phyloP scores from a whole-genome alignment of 192 early-diverging fungal genomes.

The Rhizophagus prolifer region DNA sequence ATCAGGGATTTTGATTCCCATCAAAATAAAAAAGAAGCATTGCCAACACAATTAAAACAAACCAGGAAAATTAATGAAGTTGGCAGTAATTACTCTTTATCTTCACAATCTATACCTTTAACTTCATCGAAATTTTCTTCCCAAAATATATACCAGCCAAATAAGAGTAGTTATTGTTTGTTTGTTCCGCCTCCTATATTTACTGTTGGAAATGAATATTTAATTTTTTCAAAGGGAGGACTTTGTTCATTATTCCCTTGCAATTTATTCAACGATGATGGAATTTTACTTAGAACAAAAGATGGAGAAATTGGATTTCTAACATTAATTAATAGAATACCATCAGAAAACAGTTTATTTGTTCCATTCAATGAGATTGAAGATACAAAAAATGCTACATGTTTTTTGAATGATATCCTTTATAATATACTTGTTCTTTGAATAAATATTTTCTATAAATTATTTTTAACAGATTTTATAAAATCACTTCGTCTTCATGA shows the following conservation, averaged over 20 bases:
- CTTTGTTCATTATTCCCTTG: background rate
- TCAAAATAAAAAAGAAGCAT: background rate
- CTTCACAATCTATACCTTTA: background rate
- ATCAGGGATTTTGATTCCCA: background rate
- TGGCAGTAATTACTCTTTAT: background rate
- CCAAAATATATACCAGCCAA: background rate
- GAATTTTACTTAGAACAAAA: constrained; percentile 8
- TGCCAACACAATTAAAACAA: background rate
- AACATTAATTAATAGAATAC: background rate
- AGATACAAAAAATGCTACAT: constrained; percentile 8
- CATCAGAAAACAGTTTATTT: constrained; percentile 1
- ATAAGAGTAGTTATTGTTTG: background rate
- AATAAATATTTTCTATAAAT: background rate
- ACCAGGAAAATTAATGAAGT: background rate
- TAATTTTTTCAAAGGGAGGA: background rate
- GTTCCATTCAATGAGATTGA: background rate
- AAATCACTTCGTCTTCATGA: constrained; percentile 4
- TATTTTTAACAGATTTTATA: background rate
- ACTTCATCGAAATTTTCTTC: background rate
- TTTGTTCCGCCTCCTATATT: constrained; percentile 7
- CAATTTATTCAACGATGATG: background rate
- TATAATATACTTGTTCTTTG: background rate
- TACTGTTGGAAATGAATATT: background rate
- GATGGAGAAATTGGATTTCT: constrained; percentile 26
- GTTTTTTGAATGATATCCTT: constrained; percentile 29